phyloP scores from a whole-genome alignment of 768 basidiomycete species.

The Chalciporus piperatus region DNA sequence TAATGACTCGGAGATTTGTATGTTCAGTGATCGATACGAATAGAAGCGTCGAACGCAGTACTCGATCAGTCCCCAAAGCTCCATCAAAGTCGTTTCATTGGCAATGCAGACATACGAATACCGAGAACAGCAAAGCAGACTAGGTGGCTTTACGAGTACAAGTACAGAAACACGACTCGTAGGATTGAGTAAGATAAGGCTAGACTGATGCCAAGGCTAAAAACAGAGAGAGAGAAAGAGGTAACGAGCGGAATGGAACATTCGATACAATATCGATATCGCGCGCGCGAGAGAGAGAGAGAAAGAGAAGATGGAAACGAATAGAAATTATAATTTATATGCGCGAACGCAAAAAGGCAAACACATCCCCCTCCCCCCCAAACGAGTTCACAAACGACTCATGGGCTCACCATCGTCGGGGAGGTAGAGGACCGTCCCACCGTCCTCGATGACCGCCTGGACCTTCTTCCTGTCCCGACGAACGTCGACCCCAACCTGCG shows the following conservation, averaged over 20 bases:
- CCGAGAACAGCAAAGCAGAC: background rate
- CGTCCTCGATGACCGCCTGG: slow-evolving; percentile 23
- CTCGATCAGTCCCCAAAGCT: background rate
- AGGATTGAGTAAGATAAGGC: slow-evolving; percentile 6
- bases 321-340: slow-evolving; percentile 32
- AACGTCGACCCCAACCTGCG: slow-evolving; percentile 31
- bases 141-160: slow-evolving; percentile 14
- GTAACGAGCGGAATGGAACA: background rate
- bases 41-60: no score
- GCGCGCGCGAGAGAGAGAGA: background rate
- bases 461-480: slow-evolving; percentile 40
- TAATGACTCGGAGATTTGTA: no score
- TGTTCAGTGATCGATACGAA: no score
- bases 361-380: background rate
- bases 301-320: background rate
- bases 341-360: background rate
- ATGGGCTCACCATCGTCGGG: slow-evolving; percentile 24
- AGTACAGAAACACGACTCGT: slow-evolving; percentile 8
- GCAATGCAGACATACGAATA: background rate
- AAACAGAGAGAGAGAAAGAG: background rate
- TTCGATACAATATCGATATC: background rate
- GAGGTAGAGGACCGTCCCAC: slow-evolving; percentile 27
- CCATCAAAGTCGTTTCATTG: slow-evolving; percentile 1
- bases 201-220: background rate
- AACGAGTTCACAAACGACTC: no score